Base-by-base conservation (phyloP, 2,329 filamentous ascomycete species). In the Colletotrichum plurivorum region DNA sequence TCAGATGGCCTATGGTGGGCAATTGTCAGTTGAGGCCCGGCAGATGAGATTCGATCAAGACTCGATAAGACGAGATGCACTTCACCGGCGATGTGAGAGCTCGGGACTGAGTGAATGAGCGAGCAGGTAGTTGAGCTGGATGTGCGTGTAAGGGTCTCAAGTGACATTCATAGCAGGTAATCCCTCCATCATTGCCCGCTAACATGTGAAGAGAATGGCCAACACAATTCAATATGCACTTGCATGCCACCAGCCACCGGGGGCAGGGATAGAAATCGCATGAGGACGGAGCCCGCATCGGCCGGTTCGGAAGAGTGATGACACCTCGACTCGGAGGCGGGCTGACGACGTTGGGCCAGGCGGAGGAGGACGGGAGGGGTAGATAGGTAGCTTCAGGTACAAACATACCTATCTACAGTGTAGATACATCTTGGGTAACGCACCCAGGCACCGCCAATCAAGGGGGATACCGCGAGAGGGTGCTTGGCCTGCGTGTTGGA, bases 241-340 rank as follows among this genome's bases (percentile, higher is more conserved):
- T 31, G 66, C 66, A 66, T 60, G 55, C 62, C 62, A 55, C 39
- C 27, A 69, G 43, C 49, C 22, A 61, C 62, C 43, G 51, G 54
- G 55, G 39, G 55, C 49, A 54, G 48, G 51, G 63, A 16, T 48
- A 48, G 18, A 39, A 46, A 69, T 60, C 54, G 61, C 43, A 45
- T 31, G 62, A 69, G 31, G 43, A 60, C n/a, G 45, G 41, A 43
- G 22, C 55, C 66, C 39, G 62, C 48, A 60, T 48, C 66, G 66
- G 55, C 62, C 49, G 62, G 55, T 56, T 51, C 55, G 55, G 62
- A 41, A 59, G 62, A 61, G 61, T 70, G 69, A 71, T 71, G 69
- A 71, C 69, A 71, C 69, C 43, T 70, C 61, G 69, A 71, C 52
- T 71, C 65, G 67, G 68, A 45, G 68, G 64, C 22, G 59, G 55